A percentile compares a stretch with the other conserved stretches of the same genome.
phyloP scores from a whole-genome alignment of 495 filamentous ascomycete genomes.

The Lasiosphaeriaceae sp. region DNA sequence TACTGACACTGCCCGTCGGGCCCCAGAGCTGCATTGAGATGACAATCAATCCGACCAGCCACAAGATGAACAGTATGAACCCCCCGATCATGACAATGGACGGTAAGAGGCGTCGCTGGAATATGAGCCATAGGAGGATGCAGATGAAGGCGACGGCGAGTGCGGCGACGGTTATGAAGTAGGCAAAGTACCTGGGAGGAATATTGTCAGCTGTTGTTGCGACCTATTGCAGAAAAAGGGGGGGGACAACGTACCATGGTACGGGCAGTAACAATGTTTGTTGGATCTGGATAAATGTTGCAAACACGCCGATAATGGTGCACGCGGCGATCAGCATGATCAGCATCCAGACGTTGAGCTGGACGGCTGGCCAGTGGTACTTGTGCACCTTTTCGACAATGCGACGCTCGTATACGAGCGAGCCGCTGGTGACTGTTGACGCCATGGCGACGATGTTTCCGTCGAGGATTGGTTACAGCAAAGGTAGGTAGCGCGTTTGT shows the following conservation, averaged over 20 bases:
- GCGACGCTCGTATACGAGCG: constrained; percentile 40
- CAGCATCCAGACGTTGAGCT: constrained; percentile 90
- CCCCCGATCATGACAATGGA: constrained; percentile 84
- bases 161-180: constrained; percentile 69
- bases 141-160: constrained; percentile 73
- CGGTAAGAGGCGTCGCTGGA: constrained; percentile 76
- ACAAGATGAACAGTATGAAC: constrained; percentile 93
- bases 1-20: constrained; percentile 66
- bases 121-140: constrained; percentile 66
- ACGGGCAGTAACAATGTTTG: constrained; percentile 61
- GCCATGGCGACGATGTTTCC: constrained; percentile 30
- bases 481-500: too few species aligned
- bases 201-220: constrained; percentile 4
- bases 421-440: constrained; percentile 36
- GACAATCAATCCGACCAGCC: constrained; percentile 88
- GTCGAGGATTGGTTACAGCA: not conserved
- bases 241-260: constrained; percentile 65
- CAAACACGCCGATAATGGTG: constrained; percentile 81
- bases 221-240: not conserved
- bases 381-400: constrained; percentile 49
- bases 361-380: constrained; percentile 92
- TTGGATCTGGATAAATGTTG: constrained; percentile 79
- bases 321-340: constrained; percentile 76
- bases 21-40: constrained; percentile 87
- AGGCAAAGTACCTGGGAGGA: constrained; percentile 82